Base-by-base conservation (phyloP, 2,329 filamentous ascomycete species). In the Colletotrichum agaves region DNA sequence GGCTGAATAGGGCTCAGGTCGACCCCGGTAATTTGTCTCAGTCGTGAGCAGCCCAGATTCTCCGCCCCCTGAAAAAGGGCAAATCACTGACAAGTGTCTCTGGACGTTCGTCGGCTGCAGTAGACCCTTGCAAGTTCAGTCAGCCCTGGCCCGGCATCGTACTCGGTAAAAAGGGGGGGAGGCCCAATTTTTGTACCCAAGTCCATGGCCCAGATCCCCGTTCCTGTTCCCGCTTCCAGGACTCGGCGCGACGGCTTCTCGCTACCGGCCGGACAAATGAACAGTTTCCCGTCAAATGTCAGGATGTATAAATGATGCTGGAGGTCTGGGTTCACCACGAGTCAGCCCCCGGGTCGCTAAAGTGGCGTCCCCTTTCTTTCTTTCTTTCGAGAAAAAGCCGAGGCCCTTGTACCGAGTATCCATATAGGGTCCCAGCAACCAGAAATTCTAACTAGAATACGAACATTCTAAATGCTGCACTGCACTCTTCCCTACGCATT, bases 201-300 rank as follows among this genome's bases (percentile, higher is more conserved):
- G 63, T 85, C 83, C 10, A 85, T 80, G 4, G 78, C 78, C 80
- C 80, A 82, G 8, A 78, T 74, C 17, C 83, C 83, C 3, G 83
- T 85, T 0, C 83, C 83, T 2, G 82, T 84, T n/a, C 83, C 83
- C 27, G 83, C 72, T 72, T 86, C 84, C 1, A 86, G 75, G 7
- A 80, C 75, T n/a, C 69, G 70, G 11, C 37, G 55, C 5, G 41
- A 44, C 4, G 70, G 64, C 13, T 37, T 67, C 23, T 61, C 46
- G 49, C 66, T 56, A 13, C 67, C 64, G 11, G 60, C 59, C 35
- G 73, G 67, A 17, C 72, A 71, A 10, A 75, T 19, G 11, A 72
- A 62, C 21, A 75, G 69, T 27, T 71, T 69, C 41, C 71, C 71
- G 23, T 75, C 71, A n/a, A 74, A 71, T 1, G 74, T 75, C 43